Base-by-base conservation (phyloP, 1,284 basidiomycete genomes). In the Inonotus obliquus region DNA sequence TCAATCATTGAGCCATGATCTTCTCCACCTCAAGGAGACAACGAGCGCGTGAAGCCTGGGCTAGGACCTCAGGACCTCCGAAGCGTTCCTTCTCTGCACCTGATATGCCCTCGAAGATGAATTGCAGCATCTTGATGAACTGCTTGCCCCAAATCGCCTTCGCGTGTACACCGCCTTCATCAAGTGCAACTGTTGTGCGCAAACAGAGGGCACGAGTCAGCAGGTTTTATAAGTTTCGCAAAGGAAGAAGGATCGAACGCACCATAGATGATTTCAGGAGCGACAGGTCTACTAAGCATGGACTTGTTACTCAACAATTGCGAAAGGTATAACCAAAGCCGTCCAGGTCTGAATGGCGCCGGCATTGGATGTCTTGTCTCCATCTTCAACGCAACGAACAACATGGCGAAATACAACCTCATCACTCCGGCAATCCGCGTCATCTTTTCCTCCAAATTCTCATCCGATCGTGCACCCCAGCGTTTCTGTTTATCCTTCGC, bases 381-480 rank as follows among this genome's bases (percentile, higher is more conserved):
- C n/a, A n/a, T n/a, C n/a, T 73, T 67, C 23, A 74, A 68, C 21
- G 77, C 76, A 25, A 70, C 66, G 63, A 76, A 81, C 44, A 96
- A 72, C 60, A 97, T 84, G 7, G 87, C 82, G 72, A 94, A 93
- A 77, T 97, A 99, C 23, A 99, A 84, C 10, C 94, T 85, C 78
- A 94, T 81, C 52, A 96, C 84, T 5, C 94, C 94, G 29, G 84
- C 76, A 66, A 97, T 82, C n/a, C 96, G 84, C 49, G 79, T 79
- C 23, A 82, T 80, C 72, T 93, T 91, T 57, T 93, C 89, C 17
- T 82, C 75, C 17, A 75, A 70, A 0, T 80, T 77, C 73, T 96
- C 85, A 5, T 79, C 78, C 69, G 79, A 63, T 74, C 74, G 32
- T 82, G 77, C 83, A 85, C 0, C 95, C 94, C 66, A 88, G 80